Conservation (phyloP, 1,284 basidiomycete genomes). For the Trichosporon inkin region DNA sequence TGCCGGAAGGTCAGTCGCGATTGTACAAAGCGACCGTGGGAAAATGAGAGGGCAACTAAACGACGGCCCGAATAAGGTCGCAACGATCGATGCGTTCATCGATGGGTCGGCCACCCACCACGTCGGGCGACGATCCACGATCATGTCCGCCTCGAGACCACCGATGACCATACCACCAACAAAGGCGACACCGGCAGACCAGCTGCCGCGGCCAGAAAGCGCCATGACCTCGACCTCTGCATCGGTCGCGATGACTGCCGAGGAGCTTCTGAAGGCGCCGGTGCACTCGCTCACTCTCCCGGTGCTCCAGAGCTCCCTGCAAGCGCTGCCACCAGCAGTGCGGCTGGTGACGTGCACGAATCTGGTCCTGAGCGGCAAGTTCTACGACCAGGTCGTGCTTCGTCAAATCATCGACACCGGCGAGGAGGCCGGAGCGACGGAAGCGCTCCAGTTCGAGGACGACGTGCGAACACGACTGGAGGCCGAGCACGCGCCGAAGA, state of each 20-base stretch:
- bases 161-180: neutral
- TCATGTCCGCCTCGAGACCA: neutral
- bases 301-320: conserved; percentile 10
- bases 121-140: neutral
- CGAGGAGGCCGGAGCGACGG: conserved; percentile 21
- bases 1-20: neutral
- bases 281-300: conserved; percentile 4
- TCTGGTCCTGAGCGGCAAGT: conserved; percentile 19
- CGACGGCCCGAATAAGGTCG: neutral
- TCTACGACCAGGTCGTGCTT: conserved; percentile 25
- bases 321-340: neutral
- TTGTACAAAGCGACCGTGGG: neutral
- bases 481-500: neutral
- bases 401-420: conserved; percentile 34
- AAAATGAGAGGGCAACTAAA: neutral
- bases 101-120: conserved; percentile 10
- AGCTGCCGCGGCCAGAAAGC: neutral
- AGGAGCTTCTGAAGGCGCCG: conserved; percentile 12
- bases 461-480: conserved; percentile 18
- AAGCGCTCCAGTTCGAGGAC: conserved; percentile 17
- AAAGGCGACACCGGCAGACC: neutral
- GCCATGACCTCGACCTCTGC: conserved; percentile 10
- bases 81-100: neutral
- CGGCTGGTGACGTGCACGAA: conserved; percentile 21
- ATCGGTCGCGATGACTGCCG: conserved; percentile 9